phyloP scores from a whole-genome alignment of 192 early-diverging fungal genomes.

The Coemansia sp. region DNA sequence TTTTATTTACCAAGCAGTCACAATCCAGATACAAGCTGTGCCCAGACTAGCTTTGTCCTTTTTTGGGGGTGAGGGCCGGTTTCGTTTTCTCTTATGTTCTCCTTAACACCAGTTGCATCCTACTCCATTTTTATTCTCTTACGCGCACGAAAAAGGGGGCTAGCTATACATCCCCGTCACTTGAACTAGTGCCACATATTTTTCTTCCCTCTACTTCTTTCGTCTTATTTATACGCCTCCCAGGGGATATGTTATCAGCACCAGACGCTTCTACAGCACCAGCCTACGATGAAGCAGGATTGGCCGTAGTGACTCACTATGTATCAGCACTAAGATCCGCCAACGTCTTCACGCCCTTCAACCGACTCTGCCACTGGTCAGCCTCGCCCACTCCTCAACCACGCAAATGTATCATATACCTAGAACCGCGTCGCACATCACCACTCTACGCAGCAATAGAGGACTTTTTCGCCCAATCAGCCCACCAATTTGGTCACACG shows the following conservation, averaged over 20 bases:
- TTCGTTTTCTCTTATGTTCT: no score
- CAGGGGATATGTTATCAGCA: not conserved
- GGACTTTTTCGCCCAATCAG: conserved; percentile 27
- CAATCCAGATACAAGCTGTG: no score
- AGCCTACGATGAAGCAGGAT: not conserved
- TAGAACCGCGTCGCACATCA: conserved; percentile 34
- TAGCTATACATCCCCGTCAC: no score
- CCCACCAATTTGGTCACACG: conserved; percentile 16
- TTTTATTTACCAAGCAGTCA: no score
- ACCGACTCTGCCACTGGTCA: conserved; percentile 9
- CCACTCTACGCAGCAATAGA: conserved; percentile 38
- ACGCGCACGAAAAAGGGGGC: no score
- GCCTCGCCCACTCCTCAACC: not conserved
- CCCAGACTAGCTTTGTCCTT: no score
- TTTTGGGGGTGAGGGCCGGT: no score
- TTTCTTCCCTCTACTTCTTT: not conserved
- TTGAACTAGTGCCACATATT: not conserved
- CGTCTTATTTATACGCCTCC: not conserved
- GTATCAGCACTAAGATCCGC: conserved; percentile 24
- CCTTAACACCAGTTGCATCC: no score
- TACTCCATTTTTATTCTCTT: no score
- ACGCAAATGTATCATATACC: conserved; percentile 39
- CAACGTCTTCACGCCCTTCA: conserved; percentile 27
- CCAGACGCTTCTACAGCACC: not conserved
- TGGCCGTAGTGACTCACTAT: not conserved